These are phyloP conservation scores for Beauveria rudraprayagi DNA, from an alignment of 2,329 filamentous ascomycete genomes.

Conservation along the genomic window DNA sequence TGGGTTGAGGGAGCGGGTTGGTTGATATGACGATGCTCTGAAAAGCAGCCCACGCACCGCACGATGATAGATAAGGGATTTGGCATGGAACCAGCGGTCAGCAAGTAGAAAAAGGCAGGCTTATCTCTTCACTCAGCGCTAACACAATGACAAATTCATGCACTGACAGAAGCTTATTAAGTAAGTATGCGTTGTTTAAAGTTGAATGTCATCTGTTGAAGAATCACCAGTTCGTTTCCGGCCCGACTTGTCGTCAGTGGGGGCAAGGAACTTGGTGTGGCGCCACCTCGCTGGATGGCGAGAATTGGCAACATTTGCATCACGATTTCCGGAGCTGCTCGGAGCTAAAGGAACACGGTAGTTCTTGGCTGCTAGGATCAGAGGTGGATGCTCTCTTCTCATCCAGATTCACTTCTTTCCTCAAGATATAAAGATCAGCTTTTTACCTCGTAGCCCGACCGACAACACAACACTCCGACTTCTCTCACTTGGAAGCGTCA, in stretches of 20 bases:
- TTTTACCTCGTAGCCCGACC: neutral
- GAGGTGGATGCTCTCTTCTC: neutral
- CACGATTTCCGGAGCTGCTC: neutral
- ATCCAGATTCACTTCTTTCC: neutral
- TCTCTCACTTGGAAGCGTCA: neutral
- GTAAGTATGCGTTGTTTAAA: neutral
- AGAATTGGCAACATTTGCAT: neutral
- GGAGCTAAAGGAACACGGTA: neutral
- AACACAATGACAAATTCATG: neutral
- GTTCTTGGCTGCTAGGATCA: neutral
- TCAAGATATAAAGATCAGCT: neutral
- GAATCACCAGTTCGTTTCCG: neutral
- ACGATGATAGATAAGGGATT: neutral
- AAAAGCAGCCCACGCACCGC: neutral
- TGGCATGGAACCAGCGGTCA: neutral
- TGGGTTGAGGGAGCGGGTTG: neutral
- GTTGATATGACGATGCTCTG: neutral
- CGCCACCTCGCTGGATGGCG: neutral
- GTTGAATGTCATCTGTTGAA: neutral
- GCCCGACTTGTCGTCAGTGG: slow-evolving; percentile 3
- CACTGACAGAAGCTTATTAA: neutral
- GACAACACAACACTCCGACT: neutral
- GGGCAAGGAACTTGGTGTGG: neutral
- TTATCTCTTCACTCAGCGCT: neutral
- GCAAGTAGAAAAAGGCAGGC: neutral